Percentiles rank a stretch among this genome's conserved stretches.
Evolutionary conservation across 257 asterid species (phyloP).

Genomic region (Lantana camara): DNA sequence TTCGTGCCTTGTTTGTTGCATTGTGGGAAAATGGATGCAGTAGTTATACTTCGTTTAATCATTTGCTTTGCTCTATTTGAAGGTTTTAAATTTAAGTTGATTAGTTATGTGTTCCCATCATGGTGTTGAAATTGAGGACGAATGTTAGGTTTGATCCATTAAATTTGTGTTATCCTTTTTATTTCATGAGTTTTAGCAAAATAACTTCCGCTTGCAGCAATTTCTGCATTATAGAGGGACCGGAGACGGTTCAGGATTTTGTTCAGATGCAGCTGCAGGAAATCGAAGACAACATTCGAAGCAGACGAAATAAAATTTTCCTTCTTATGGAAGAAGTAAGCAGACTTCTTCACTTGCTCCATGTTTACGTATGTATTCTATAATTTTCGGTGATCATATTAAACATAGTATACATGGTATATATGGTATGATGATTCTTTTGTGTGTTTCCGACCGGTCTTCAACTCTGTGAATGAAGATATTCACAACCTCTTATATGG

Average conservation of each 20-base stretch:
- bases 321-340: constrained; percentile 96
- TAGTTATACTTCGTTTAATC: no score
- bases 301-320: constrained; percentile 85
- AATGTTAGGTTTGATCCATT: neutral
- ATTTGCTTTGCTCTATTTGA: no score
- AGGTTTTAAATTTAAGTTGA: no score
- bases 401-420: no score
- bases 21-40: neutral
- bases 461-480: neutral
- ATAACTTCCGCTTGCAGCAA: constrained; percentile 44
- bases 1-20: no score
- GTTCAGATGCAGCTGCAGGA: constrained; percentile 92
- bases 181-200: neutral
- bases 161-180: neutral
- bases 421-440: neutral
- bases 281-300: constrained; percentile 77
- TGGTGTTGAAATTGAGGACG: neutral
- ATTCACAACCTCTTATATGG: neutral
- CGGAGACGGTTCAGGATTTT: constrained; percentile 91
- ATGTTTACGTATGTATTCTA: no score
- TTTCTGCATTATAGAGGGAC: constrained; percentile 98
- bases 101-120: neutral
- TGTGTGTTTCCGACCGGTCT: neutral
- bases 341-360: no score
- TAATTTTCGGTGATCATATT: no score